phyloP scores from a whole-genome alignment of 345 rosid species.

The Eucalyptus camaldulensis region DNA sequence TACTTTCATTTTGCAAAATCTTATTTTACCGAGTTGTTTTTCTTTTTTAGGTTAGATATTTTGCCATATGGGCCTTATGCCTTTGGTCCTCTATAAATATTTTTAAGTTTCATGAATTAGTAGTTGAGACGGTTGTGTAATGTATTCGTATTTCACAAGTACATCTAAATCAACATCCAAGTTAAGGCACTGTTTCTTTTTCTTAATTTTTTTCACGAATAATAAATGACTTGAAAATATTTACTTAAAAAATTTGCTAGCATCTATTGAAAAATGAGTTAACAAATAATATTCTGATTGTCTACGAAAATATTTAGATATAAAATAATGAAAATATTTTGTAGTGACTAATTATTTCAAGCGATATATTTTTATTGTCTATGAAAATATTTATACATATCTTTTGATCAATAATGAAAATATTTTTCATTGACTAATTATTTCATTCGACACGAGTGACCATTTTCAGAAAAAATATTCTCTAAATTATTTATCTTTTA shows the following conservation, averaged over 20 bases:
- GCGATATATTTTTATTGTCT: rapidly evolving
- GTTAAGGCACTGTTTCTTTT: background rate
- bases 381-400: too few species aligned
- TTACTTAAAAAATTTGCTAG: background rate
- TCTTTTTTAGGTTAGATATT: background rate
- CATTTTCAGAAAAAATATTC: background rate
- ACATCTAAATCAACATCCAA: background rate
- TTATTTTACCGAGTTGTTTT: background rate
- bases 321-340: background rate
- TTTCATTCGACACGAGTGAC: rapidly evolving
- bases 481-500: background rate
- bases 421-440: background rate
- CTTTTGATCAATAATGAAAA: background rate
- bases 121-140: background rate
- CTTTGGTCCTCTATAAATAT: background rate
- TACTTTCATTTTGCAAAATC: background rate
- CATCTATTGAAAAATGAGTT: too few species aligned
- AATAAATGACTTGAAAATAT: background rate
- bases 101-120: background rate
- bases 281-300: too few species aligned
- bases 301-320: background rate
- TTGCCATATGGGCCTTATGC: background rate
- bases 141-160: background rate
- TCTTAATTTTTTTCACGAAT: background rate
- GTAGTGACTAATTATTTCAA: too few species aligned